Conservation (phyloP, 2,329 filamentous ascomycete genomes). For the Beauveria medogensis region DNA sequence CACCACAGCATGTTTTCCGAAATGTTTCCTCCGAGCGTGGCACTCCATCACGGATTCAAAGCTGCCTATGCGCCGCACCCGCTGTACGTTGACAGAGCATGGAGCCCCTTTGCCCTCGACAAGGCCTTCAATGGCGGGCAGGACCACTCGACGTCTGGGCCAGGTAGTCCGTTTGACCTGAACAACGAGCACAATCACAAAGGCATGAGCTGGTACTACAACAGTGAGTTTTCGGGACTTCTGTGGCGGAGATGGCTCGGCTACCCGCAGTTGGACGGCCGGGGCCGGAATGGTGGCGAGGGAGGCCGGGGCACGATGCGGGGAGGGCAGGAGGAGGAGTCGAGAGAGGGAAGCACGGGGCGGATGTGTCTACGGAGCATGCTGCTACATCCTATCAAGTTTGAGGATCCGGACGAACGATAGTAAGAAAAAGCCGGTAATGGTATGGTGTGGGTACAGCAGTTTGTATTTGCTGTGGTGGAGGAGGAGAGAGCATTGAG, state of each 20-base stretch:
- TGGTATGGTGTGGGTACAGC: background rate
- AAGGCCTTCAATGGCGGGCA: conserved; percentile 70
- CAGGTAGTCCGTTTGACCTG: conserved; percentile 57
- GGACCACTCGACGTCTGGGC: conserved; percentile 57
- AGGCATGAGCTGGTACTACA: conserved; percentile 79
- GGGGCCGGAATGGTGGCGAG: conserved; percentile 40
- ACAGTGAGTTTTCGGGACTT: conserved; percentile 67
- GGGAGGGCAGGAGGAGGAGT: conserved; percentile 45
- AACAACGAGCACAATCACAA: conserved; percentile 76
- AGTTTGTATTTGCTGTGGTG: background rate
- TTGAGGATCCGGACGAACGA: conserved; percentile 41
- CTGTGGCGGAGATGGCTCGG: conserved; percentile 73
- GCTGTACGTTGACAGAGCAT: conserved; percentile 68
- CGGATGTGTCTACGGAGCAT: conserved; percentile 74
- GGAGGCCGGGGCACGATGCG: conserved; percentile 38
- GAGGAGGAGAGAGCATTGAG: background rate
- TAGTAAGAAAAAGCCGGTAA: background rate
- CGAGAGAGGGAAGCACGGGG: conserved; percentile 39
- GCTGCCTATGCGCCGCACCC: conserved; percentile 76
- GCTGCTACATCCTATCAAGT: conserved; percentile 76
- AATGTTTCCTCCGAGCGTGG: conserved; percentile 67
- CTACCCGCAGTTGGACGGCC: conserved; percentile 44
- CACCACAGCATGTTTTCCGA: conserved; percentile 70
- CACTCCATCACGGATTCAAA: conserved; percentile 69
- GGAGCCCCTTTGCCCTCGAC: conserved; percentile 63